Conservation (phyloP, 192 early-diverging fungal genomes). For the Martensiomyces pterosporus region DNA sequence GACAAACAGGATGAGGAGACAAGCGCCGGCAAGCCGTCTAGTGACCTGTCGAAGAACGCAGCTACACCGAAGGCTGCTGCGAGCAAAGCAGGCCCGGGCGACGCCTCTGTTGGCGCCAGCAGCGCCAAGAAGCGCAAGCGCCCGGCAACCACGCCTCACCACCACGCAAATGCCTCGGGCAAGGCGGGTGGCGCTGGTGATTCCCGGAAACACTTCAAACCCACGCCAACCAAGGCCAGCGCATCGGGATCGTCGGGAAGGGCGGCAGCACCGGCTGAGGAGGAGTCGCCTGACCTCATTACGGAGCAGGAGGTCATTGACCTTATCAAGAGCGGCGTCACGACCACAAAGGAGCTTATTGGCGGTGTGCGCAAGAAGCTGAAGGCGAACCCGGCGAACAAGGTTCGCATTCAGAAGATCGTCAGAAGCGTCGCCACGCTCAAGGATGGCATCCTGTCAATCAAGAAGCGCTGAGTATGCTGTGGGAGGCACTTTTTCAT, state of each 20-base stretch:
- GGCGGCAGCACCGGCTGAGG: conserved; percentile 1
- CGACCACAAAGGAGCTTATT: conserved; percentile 65
- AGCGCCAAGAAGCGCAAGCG: conserved; percentile 51
- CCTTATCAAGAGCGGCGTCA: conserved; percentile 52
- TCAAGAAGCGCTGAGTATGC: conserved; percentile 25
- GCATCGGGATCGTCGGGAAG: conserved; percentile 5
- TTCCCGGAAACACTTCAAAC: conserved; percentile 22
- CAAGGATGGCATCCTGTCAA: conserved; percentile 23
- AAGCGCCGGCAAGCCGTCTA: conserved; percentile 9
- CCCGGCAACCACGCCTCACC: conserved; percentile 9
- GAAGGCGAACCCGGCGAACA: conserved; percentile 51
- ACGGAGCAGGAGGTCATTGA: conserved; percentile 66
- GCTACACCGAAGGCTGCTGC: background rate
- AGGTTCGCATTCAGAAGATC: conserved; percentile 31
- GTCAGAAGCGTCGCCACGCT: conserved; percentile 45
- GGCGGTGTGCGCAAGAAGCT: conserved; percentile 59
- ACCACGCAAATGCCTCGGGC: conserved; percentile 5
- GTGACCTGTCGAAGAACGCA: background rate
- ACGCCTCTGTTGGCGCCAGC: conserved; percentile 3
- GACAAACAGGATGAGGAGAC: conserved; percentile 16
- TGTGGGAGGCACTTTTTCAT: background rate
- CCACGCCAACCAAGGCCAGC: too few species aligned
- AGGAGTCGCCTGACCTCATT: conserved; percentile 47
- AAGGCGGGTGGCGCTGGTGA: conserved; percentile 10
- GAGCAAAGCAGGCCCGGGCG: background rate